Evolutionary conservation across 257 asterid species (phyloP).

Genomic region (Craterostigma plantagineum): DNA sequence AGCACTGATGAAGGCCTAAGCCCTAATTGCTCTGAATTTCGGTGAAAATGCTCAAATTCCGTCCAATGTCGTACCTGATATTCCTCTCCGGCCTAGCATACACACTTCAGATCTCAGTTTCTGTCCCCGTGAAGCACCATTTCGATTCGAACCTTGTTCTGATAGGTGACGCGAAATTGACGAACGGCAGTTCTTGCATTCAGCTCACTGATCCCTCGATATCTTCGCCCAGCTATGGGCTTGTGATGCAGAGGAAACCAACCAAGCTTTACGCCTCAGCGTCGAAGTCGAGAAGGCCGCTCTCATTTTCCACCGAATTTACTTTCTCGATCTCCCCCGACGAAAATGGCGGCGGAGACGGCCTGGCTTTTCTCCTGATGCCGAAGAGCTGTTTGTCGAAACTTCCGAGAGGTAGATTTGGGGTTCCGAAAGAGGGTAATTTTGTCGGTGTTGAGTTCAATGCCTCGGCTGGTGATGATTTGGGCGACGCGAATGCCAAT

Average conservation of each 20-base stretch:
- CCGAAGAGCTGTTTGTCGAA: conserved; percentile 22
- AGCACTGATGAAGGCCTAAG: too few relatives aligned
- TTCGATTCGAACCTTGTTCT: conserved; percentile 30
- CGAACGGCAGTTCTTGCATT: conserved; percentile 14
- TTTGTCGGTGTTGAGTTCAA: conserved; percentile 50
- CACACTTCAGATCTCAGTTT: not conserved
- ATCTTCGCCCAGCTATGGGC: conserved; percentile 41
- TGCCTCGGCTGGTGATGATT: conserved; percentile 22
- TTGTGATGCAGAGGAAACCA: conserved; percentile 35
- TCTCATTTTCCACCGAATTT: conserved; percentile 60
- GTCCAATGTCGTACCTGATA: not conserved
- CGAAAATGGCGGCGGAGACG: conserved; percentile 34
- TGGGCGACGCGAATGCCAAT: conserved; percentile 44
- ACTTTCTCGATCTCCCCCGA: conserved; percentile 47
- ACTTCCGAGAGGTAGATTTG: conserved; percentile 21
- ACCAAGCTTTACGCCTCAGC: conserved; percentile 19
- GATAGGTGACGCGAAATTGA: conserved; percentile 39
- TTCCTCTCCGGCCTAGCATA: too few relatives aligned
- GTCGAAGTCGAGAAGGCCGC: conserved; percentile 19
- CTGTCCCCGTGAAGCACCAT: conserved; percentile 22
- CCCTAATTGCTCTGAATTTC: too few relatives aligned
- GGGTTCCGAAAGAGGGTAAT: conserved; percentile 22
- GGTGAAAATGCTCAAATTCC: too few relatives aligned
- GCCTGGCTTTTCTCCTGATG: conserved; percentile 36
- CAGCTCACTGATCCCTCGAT: conserved; percentile 31